Percentiles rank a stretch among this genome's conserved stretches.
Evolutionary conservation across 2,329 filamentous ascomycete genomes (phyloP).

Genomic region (Diaporthe citri): DNA sequence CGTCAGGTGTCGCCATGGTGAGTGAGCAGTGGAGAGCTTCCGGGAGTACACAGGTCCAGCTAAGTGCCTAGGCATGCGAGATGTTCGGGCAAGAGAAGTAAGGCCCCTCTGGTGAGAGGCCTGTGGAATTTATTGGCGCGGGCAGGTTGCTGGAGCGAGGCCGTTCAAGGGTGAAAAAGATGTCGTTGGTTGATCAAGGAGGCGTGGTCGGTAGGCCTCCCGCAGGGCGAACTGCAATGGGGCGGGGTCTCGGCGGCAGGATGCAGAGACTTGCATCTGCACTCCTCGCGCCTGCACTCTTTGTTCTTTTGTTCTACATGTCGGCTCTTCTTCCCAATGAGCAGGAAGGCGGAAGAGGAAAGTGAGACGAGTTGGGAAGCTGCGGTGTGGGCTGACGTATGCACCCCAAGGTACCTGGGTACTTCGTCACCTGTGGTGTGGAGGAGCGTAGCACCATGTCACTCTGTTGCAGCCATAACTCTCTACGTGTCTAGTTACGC

Average conservation of each 20-base stretch:
- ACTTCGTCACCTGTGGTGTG: neutral
- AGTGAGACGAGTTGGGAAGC: neutral
- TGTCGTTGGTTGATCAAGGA: neutral
- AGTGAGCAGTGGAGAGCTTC: neutral
- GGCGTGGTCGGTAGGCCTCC: slow-evolving; percentile 12
- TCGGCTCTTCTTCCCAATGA: neutral
- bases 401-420: neutral
- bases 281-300: neutral
- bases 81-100: neutral
- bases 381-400: neutral
- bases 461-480: neutral
- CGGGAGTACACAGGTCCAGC: neutral
- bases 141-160: slow-evolving; percentile 15
- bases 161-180: neutral
- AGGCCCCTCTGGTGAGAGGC: neutral
- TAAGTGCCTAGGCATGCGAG: neutral
- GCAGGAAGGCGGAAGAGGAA: neutral
- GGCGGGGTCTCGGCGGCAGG: slow-evolving; percentile 9
- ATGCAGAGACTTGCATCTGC: neutral
- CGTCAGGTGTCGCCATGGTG: slow-evolving; percentile 37
- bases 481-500: neutral
- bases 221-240: neutral
- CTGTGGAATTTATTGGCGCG: neutral
- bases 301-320: neutral
- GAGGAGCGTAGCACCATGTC: neutral